These are phyloP conservation scores for Salvia hispanica DNA, from an alignment of 257 asterid genomes.

Conservation along the genomic window DNA sequence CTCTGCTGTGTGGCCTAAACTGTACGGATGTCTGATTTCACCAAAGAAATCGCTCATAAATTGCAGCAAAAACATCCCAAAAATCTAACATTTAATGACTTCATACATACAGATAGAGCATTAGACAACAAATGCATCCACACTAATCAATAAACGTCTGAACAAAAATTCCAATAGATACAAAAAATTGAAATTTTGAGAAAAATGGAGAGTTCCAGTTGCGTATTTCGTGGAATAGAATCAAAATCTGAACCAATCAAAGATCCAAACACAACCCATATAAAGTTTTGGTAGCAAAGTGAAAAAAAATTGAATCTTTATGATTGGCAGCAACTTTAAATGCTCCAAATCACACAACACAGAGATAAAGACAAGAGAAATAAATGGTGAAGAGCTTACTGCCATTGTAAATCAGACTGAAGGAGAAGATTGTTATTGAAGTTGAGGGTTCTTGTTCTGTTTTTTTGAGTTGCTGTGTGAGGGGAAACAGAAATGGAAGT, in stretches of 20 bases:
- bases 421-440: slow-evolving; percentile 20
- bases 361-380: slow-evolving; percentile 10
- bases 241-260: background rate
- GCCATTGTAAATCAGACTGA: slow-evolving; percentile 38
- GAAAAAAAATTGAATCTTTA: slow-evolving; percentile 21
- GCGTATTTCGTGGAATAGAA: slow-evolving; percentile 10
- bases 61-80: background rate
- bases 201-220: slow-evolving; percentile 5
- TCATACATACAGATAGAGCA: slow-evolving; percentile 9
- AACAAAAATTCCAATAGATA: background rate
- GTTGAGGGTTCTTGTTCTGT: slow-evolving; percentile 7
- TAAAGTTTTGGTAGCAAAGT: background rate
- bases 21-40: slow-evolving; percentile 62
- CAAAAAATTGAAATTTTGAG: background rate
- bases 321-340: slow-evolving; percentile 22
- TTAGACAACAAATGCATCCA: background rate
- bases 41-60: slow-evolving; percentile 10
- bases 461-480: slow-evolving; percentile 6
- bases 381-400: slow-evolving; percentile 40
- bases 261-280: slow-evolving; percentile 12
- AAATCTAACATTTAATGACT: slow-evolving; percentile 19
- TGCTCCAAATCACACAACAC: slow-evolving; percentile 8
- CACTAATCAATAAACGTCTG: too few relatives aligned
- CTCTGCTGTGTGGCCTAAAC: slow-evolving; percentile 61
- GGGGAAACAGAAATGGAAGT: slow-evolving; percentile 28